Conservation (phyloP, 306 rosid genomes). For the Lablab purpureus region DNA sequence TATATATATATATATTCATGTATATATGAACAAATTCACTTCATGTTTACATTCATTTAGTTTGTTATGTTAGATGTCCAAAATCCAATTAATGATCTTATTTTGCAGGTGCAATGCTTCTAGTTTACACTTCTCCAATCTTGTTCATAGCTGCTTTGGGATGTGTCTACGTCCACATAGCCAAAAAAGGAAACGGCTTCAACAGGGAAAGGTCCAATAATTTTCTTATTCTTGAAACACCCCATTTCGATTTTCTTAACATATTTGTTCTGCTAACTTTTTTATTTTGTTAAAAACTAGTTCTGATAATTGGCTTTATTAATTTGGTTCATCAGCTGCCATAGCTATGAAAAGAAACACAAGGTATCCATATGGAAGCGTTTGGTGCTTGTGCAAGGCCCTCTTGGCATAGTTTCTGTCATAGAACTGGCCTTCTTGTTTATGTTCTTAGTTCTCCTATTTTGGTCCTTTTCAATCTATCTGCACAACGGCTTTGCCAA, state of each 20-base stretch:
- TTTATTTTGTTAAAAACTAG: background rate
- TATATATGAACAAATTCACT: background rate
- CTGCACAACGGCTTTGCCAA: conserved; percentile 45
- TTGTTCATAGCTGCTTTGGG: conserved; percentile 66
- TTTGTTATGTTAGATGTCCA: background rate
- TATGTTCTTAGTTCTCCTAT: conserved; percentile 67
- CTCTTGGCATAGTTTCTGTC: conserved; percentile 72
- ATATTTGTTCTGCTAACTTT: background rate
- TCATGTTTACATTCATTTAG: background rate
- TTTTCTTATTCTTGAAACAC: background rate
- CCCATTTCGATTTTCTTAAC: background rate
- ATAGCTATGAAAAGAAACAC: conserved; percentile 12
- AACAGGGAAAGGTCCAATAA: conserved; percentile 41
- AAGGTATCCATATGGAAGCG: conserved; percentile 52
- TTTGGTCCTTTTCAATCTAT: conserved; percentile 63
- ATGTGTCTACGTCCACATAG: conserved; percentile 63
- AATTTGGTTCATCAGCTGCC: conserved; percentile 27
- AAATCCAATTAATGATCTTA: background rate
- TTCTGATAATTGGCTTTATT: background rate
- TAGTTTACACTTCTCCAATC: conserved; percentile 63
- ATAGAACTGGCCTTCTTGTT: conserved; percentile 59
- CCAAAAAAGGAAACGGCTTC: conserved; percentile 33
- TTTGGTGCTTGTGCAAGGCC: conserved; percentile 65
- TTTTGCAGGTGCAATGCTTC: conserved; percentile 55
- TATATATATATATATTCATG: too few species aligned